phyloP scores from a whole-genome alignment of 2,329 filamentous ascomycete genomes.

The Aspergillus hortae region DNA sequence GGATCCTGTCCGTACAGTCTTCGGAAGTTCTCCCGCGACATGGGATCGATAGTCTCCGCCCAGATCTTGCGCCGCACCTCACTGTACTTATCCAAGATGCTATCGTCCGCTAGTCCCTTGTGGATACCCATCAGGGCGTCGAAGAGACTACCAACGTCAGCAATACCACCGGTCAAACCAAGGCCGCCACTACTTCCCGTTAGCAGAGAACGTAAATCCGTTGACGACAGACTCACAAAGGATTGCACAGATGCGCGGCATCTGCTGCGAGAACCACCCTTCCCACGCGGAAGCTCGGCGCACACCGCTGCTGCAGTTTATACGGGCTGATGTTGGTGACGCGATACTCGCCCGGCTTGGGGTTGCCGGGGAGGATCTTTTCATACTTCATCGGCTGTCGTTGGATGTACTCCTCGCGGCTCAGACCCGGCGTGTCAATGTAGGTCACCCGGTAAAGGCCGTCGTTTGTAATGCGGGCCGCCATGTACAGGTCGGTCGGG shows the following conservation, averaged over 20 bases:
- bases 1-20: constrained; percentile 33
- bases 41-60: constrained; percentile 36
- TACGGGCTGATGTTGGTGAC: constrained; percentile 58
- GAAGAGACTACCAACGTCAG: constrained; percentile 60
- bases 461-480: constrained; percentile 56
- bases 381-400: constrained; percentile 56
- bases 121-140: constrained; percentile 53
- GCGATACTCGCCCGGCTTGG: constrained; percentile 56
- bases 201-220: not conserved
- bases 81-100: constrained; percentile 44
- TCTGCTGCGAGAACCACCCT: constrained; percentile 58
- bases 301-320: constrained; percentile 60
- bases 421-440: constrained; percentile 54
- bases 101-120: constrained; percentile 34
- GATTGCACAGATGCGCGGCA: constrained; percentile 58
- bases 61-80: constrained; percentile 40
- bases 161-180: constrained; percentile 61
- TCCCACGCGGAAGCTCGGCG: constrained; percentile 55
- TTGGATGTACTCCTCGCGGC: constrained; percentile 50
- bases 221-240: constrained; percentile 39
- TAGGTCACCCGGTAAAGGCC: constrained; percentile 64
- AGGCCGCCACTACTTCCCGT: constrained; percentile 50
- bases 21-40: constrained; percentile 41
- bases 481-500: constrained; percentile 61
- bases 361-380: constrained; percentile 57